Evolutionary conservation across 768 basidiomycete genomes (phyloP), one percentile per base, ranked within the genome.

Genomic region (Russula virescens): DNA sequence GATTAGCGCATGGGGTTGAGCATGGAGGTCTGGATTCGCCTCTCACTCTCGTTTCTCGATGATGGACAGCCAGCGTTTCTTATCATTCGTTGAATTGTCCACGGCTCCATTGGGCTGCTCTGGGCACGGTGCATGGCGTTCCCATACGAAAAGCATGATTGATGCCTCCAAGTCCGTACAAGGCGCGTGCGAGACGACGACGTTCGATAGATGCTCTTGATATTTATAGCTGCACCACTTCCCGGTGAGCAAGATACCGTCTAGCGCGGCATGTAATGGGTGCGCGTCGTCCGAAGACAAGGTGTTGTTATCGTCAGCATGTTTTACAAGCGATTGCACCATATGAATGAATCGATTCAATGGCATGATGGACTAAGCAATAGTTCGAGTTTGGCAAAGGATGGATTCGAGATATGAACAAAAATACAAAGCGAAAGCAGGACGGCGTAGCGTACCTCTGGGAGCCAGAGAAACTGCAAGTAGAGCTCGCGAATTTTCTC

Each of bases 201-300:
- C 34, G 21, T 60, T 65, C 6, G 64, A 68, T 45, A 75, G 72
- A 31, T 71, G 73, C 68, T 81, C 84, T 71, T 89, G 89, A 69
- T 87, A 80, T 61, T 78, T 78, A 45, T 88, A 73, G 0, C 83
- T 80, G 62, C 82, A 90, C 88, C 88, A 91, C 84, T 90, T 87
- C 79, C 88, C 84, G 0, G 85, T 85, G 45, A 86, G 79, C 26
- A 91, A 77, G 10, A 91, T 68, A 0, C 84, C 83, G n/a, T 83
- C 82, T 21, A 92, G 73, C 23, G 81, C 69, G 0, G 75, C 70
- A 66, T 88, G 86, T 2, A 89, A 75, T 0, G 85, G 83, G 61
- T 87, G 85, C 2, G 73, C 40, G n/a, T 60, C 63, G 5, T 45
- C 72, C 8, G 71, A 59, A 42, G 66, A 45, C 4, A 75, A 2